phyloP scores from a whole-genome alignment of 352 stramenopile species.

The Blastocystis hominis region DNA sequence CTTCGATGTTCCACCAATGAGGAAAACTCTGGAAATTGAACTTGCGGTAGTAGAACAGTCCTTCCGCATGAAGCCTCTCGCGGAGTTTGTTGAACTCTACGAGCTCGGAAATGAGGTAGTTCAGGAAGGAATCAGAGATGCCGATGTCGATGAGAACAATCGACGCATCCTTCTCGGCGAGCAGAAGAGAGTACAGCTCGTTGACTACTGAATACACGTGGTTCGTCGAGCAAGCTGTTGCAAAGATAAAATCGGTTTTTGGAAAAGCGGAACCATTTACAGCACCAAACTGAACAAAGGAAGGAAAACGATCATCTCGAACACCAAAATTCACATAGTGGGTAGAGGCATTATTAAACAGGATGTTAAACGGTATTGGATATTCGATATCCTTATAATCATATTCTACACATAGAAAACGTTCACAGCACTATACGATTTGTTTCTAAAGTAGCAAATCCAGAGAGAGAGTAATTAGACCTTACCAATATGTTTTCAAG shows the following conservation, averaged over 20 bases:
- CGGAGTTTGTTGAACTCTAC: neutral
- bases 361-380: conserved; percentile 24
- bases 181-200: neutral
- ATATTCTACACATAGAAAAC: too few relatives aligned
- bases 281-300: neutral
- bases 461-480: too few relatives aligned
- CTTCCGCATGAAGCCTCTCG: neutral
- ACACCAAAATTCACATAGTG: conserved; percentile 26
- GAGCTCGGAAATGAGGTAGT: neutral
- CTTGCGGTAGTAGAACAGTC: conserved; percentile 25
- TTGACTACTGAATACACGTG: neutral
- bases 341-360: neutral
- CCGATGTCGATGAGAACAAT: conserved; percentile 35
- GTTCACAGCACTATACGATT: too few relatives aligned
- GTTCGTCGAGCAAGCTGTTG: neutral
- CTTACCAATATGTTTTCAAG: too few relatives aligned
- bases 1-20: neutral
- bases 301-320: neutral
- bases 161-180: neutral
- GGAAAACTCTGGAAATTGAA: conserved; percentile 33
- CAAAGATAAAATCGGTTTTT: neutral
- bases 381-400: neutral
- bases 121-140: neutral
- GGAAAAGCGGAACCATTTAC: neutral
- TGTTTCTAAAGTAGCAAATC: too few relatives aligned